Conservation (phyloP, 768 basidiomycete species). For the Dacryopinax primogenitus region DNA sequence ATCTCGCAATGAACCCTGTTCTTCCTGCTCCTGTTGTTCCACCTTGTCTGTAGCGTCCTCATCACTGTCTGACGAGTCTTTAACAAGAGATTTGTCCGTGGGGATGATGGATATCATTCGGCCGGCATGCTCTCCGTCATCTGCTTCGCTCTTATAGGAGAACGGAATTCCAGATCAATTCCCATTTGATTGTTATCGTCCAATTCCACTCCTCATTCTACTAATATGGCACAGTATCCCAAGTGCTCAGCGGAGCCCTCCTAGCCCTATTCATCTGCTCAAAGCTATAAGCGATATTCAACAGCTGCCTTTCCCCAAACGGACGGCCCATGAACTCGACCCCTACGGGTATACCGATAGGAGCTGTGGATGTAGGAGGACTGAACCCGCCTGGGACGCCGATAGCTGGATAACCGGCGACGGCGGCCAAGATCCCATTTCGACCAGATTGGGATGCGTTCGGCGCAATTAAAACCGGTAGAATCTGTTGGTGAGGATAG, state of each 20-base stretch:
- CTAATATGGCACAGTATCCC: background rate
- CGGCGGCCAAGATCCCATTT: background rate
- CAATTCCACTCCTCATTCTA: too few relatives aligned
- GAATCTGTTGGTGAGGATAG: background rate
- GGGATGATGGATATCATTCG: too few relatives aligned
- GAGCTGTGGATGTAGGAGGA: background rate
- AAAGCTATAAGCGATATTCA: slow-evolving; percentile 5
- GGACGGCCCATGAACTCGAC: background rate
- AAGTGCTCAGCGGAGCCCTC: slow-evolving; percentile 3
- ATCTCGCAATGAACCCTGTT: too few relatives aligned
- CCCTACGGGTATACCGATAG: background rate
- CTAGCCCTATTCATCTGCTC: slow-evolving; percentile 1
- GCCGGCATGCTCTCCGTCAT: too few relatives aligned
- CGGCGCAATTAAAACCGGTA: background rate
- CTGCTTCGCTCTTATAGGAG: too few relatives aligned
- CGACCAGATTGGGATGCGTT: background rate
- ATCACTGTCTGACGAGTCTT: too few relatives aligned
- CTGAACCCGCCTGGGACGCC: slow-evolving; percentile 3
- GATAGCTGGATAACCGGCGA: background rate
- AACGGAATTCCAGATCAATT: too few relatives aligned
- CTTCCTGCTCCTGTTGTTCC: too few relatives aligned
- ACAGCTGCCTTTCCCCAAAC: background rate
- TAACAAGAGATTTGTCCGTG: too few relatives aligned
- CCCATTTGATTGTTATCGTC: too few relatives aligned
- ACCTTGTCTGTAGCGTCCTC: too few relatives aligned